Percentiles rank a stretch among this genome's conserved stretches.
Conservation (phyloP, 1,284 basidiomycete genomes). For the Tylopilus sp. region DNA sequence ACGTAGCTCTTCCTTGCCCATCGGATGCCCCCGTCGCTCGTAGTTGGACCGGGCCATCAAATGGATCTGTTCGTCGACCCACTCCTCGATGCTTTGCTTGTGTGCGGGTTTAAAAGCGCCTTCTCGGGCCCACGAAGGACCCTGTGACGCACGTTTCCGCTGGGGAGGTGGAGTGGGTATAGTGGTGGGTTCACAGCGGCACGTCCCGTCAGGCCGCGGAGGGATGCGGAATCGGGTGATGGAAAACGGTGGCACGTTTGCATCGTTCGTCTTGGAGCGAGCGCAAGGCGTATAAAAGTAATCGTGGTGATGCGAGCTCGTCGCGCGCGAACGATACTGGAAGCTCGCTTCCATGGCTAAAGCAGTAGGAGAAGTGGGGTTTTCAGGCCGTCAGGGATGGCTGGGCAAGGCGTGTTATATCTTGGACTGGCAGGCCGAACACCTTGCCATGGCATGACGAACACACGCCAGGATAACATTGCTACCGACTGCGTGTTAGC, state of each 20-base stretch:
- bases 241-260: slow-evolving; percentile 10
- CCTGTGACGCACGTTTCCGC: slow-evolving; percentile 44
- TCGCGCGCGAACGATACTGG: slow-evolving; percentile 29
- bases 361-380: slow-evolving; percentile 12
- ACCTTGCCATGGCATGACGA: slow-evolving; percentile 33
- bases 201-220: slow-evolving; percentile 21
- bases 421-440: slow-evolving; percentile 24
- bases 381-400: slow-evolving; percentile 16
- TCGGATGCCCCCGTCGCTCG: slow-evolving; percentile 19
- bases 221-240: slow-evolving; percentile 24
- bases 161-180: slow-evolving; percentile 23
- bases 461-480: slow-evolving; percentile 28
- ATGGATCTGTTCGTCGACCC: slow-evolving; percentile 54
- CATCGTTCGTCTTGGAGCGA: slow-evolving; percentile 27
- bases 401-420: slow-evolving; percentile 27
- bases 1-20: slow-evolving; percentile 31
- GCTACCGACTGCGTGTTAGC: slow-evolving; percentile 20
- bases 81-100: slow-evolving; percentile 52
- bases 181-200: slow-evolving; percentile 22
- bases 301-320: slow-evolving; percentile 19
- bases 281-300: slow-evolving; percentile 14
- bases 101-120: slow-evolving; percentile 42
- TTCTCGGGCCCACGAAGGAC: slow-evolving; percentile 54
- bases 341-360: slow-evolving; percentile 28
- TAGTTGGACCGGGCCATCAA: slow-evolving; percentile 31